Evolutionary conservation across 768 basidiomycete genomes (phyloP).

Genomic region (Tylopilus plumbeoviolaceoides): DNA sequence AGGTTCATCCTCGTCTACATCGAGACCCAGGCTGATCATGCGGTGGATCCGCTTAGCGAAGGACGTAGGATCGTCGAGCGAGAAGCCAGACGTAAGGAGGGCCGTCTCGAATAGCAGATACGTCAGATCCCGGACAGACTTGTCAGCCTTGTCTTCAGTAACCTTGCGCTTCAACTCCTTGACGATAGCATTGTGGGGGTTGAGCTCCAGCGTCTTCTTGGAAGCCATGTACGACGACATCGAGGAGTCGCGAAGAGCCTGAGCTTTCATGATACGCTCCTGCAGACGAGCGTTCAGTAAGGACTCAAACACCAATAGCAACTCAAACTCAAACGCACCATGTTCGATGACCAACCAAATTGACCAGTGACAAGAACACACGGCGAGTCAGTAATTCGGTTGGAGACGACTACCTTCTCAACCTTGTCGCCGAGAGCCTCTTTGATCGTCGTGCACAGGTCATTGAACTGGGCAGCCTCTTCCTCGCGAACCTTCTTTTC

Average conservation of each 20-base stretch:
- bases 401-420: slow-evolving; percentile 97
- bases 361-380: slow-evolving; percentile 98
- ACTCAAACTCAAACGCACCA: slow-evolving; percentile 48
- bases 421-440: slow-evolving; percentile 99
- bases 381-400: slow-evolving; percentile 95
- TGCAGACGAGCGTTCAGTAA: slow-evolving; percentile 23
- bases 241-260: slow-evolving; percentile 91
- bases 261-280: slow-evolving; percentile 99
- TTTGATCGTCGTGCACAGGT: slow-evolving; percentile 93
- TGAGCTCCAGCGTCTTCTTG: slow-evolving; percentile 97
- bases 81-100: slow-evolving; percentile 91
- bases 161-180: slow-evolving; percentile 96
- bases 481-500: slow-evolving; percentile 91
- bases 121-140: slow-evolving; percentile 95
- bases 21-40: slow-evolving; percentile 90
- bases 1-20: slow-evolving; percentile 74
- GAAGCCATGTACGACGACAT: slow-evolving; percentile 99
- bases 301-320: neutral
- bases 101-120: slow-evolving; percentile 97
- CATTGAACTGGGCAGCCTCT: slow-evolving; percentile 76
- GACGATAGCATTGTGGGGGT: slow-evolving; percentile 88
- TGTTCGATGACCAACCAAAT: slow-evolving; percentile 99
- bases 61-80: slow-evolving; percentile 90
- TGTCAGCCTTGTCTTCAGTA: slow-evolving; percentile 96
- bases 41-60: slow-evolving; percentile 96